These are phyloP conservation scores for Bidens hawaiensis DNA, from an alignment of 140 eudicot species.

Conservation along the genomic window DNA sequence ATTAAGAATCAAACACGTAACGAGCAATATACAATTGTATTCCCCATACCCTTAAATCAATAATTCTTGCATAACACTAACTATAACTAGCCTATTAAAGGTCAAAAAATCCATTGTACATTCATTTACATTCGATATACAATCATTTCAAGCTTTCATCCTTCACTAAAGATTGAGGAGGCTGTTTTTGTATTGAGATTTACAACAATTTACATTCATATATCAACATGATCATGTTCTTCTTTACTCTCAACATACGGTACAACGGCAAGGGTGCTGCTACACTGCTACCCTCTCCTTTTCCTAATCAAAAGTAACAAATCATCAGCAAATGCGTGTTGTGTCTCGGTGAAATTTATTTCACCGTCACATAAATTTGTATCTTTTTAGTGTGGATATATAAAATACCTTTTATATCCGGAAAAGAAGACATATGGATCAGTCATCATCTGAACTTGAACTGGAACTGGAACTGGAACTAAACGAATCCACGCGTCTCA, in stretches of 20 bases:
- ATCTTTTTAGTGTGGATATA: not conserved
- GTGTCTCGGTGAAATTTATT: not conserved
- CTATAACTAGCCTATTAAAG: slow-evolving; percentile 9
- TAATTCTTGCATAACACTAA: slow-evolving; percentile 3
- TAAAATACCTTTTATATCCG: slow-evolving; percentile 12
- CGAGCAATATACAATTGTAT: slow-evolving; percentile 3
- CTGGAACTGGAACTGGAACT: too few species aligned
- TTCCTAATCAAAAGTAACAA: slow-evolving; percentile 14
- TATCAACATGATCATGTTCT: slow-evolving; percentile 4
- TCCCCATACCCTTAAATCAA: not conserved
- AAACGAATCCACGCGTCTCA: slow-evolving; percentile 46
- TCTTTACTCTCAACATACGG: slow-evolving; percentile 22
- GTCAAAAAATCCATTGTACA: slow-evolving; percentile 1
- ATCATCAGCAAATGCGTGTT: not conserved
- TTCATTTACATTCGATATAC: slow-evolving; percentile 8
- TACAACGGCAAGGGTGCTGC: slow-evolving; percentile 14
- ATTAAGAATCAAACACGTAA: too few species aligned
- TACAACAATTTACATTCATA: slow-evolving; percentile 22
- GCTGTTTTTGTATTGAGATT: slow-evolving; percentile 7
- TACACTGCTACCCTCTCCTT: slow-evolving; percentile 24
- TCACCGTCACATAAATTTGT: not conserved
- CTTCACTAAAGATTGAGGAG: slow-evolving; percentile 12
- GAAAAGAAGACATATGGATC: not conserved
- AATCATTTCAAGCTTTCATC: slow-evolving; percentile 16
- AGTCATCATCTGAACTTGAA: slow-evolving; percentile 28